phyloP scores from a whole-genome alignment of 2,329 filamentous ascomycete species.

The Ascochyta koolunga region DNA sequence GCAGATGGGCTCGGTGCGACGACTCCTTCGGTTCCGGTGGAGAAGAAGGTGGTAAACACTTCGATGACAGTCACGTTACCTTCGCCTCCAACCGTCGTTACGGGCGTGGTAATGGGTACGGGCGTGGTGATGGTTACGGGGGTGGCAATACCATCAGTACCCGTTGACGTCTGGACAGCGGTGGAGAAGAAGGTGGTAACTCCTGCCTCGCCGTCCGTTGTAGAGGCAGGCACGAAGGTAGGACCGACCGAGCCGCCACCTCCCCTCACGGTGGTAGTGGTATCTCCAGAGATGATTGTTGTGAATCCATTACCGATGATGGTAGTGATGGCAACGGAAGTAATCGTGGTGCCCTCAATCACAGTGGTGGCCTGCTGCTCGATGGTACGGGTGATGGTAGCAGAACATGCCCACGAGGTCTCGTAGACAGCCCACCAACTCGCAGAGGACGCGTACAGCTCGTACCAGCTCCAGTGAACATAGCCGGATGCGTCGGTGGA shows the following conservation, averaged over 20 bases:
- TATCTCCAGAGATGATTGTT: conserved; percentile 33
- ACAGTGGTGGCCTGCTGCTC: conserved; percentile 22
- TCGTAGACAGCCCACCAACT: conserved; percentile 35
- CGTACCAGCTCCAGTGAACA: conserved; percentile 32
- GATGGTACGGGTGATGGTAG: conserved; percentile 28
- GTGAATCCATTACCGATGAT: conserved; percentile 30
- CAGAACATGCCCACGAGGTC: conserved; percentile 35
- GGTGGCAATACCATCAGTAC: conserved; percentile 21
- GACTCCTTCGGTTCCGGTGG: conserved; percentile 20
- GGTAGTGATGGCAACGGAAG: conserved; percentile 23
- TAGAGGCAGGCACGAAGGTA: conserved; percentile 32
- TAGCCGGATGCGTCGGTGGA: conserved; percentile 30
- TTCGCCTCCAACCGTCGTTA: conserved; percentile 2
- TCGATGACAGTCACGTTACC: conserved; percentile 20
- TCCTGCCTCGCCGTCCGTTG: conserved; percentile 26
- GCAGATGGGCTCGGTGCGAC: conserved; percentile 15
- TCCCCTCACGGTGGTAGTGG: conserved; percentile 23
- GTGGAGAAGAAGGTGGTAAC: conserved; percentile 32
- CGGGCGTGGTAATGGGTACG: no score
- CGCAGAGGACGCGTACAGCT: conserved; percentile 33
- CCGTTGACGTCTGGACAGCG: conserved; percentile 24
- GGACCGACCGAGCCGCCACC: conserved; percentile 22
- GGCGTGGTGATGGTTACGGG: no score
- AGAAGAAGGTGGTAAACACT: conserved; percentile 18
- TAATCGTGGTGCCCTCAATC: conserved; percentile 16